A percentile compares a stretch with the other conserved stretches of the same genome.
These are phyloP conservation scores for Elasticomyces elasticus DNA, from an alignment of 495 filamentous ascomycete species.

Conservation along the genomic window DNA sequence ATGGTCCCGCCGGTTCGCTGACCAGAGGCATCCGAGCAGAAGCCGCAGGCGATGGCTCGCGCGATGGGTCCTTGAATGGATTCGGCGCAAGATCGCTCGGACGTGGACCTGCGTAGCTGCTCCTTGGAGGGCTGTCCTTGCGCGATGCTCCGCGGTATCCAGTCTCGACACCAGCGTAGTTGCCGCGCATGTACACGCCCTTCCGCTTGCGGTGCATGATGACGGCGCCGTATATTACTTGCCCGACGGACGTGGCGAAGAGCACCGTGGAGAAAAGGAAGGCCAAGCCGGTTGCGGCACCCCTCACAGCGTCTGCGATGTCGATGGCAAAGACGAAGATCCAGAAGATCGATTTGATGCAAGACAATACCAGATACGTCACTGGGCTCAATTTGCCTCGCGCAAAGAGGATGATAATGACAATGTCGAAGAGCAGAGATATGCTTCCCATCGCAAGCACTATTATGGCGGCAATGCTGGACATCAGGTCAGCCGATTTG, in stretches of 20 bases:
- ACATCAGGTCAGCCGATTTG: background rate
- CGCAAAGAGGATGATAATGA: conserved; percentile 28
- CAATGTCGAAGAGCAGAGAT: conserved; percentile 25
- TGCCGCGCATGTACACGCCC: conserved; percentile 6
- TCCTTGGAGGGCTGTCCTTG: background rate
- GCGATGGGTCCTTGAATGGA: conserved; percentile 11
- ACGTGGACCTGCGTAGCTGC: conserved; percentile 10
- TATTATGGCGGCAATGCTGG: conserved; percentile 10
- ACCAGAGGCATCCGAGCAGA: background rate
- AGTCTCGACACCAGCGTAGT: conserved; percentile 10
- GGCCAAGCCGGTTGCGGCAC: background rate
- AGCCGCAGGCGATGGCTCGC: background rate
- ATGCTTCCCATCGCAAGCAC: conserved; percentile 9
- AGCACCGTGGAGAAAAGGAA: conserved; percentile 5
- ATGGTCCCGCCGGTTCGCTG: background rate
- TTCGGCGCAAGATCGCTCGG: background rate
- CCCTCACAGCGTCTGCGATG: conserved; percentile 12
- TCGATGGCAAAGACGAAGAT: conserved; percentile 20
- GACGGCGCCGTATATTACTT: conserved; percentile 30
- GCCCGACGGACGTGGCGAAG: conserved; percentile 22
- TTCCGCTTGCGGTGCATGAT: conserved; percentile 30
- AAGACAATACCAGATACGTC: conserved; percentile 26
- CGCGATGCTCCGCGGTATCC: background rate
- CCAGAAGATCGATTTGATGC: conserved; percentile 28
- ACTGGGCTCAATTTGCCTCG: conserved; percentile 26